Base-by-base conservation (phyloP, 257 asterid species). In the Linderniella brevidens region DNA sequence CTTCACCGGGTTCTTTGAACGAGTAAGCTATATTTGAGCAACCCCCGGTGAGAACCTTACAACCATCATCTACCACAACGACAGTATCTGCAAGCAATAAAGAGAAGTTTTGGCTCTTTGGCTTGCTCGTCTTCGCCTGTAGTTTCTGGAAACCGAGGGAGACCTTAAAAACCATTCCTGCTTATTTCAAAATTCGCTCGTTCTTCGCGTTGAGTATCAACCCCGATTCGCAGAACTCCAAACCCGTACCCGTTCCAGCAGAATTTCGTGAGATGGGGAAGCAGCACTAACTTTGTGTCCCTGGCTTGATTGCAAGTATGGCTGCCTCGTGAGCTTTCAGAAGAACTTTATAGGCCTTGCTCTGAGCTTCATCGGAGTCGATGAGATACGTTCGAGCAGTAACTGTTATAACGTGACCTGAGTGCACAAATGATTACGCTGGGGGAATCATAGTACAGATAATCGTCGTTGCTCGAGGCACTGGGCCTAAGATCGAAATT, bases 231-330 rank as follows among this genome's bases (percentile, higher is more conserved):
- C 94, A 87, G 20, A 82, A 82, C 76, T 82, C 94, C 25, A 82
- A 57, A 37, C 94, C 94, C 19, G 79, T 79, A 50, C 94, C 92
- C 0, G 92, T 71, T 56, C 94, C 94, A 43, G 82, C 92, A 49
- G 92, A 66, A n/a, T 72, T 79, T 82, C 10, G 81, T 73, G 54
- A 82, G 62, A 60, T 69, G 68, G 4, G 77, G 62, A 9, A 70
- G 68, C 76, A 43, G 66, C 68, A 66, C 72, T 52, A 41, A 56
- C 63, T 65, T 35, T 76, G n/a, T 60, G n/a, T 70, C 35, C 90
- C 92, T 40, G 86, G 80, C 53, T 53, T 76, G 62, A 82, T n/a
- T 1, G 86, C 80, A 50, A 37, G 62, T 41, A 82, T 78, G 51
- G 83, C 83, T 13, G 92, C 86, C 42, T 73, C 83, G 0, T 82